phyloP scores from a whole-genome alignment of 2,329 filamentous ascomycete genomes.

The Neurospora sp. region DNA sequence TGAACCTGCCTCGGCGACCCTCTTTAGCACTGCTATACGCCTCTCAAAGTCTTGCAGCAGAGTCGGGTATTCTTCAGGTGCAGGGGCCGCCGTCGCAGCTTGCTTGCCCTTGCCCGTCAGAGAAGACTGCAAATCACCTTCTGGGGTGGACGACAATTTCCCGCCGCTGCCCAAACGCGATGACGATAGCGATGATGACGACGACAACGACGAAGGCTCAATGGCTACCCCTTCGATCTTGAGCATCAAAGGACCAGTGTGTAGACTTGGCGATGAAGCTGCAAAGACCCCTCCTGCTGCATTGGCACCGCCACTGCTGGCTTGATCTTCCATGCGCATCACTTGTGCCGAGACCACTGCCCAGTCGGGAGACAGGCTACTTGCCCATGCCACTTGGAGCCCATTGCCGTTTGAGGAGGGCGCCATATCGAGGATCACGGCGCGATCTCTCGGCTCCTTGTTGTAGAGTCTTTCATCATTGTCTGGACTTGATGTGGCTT shows the following conservation, averaged over 20 bases:
- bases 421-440: conserved; percentile 47
- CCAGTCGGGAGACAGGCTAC: conserved; percentile 68
- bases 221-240: conserved; percentile 45
- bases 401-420: conserved; percentile 28
- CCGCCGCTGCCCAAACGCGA: not conserved
- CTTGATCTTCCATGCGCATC: conserved; percentile 28
- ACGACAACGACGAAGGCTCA: conserved; percentile 11
- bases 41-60: conserved; percentile 49
- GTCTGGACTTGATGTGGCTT: conserved; percentile 21
- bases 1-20: conserved; percentile 43
- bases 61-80: conserved; percentile 37
- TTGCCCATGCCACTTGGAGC: conserved; percentile 55
- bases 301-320: conserved; percentile 14
- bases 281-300: conserved; percentile 14
- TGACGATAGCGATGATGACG: not conserved
- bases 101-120: conserved; percentile 21
- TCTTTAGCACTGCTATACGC: conserved; percentile 45
- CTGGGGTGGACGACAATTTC: conserved; percentile 13
- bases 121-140: conserved; percentile 18
- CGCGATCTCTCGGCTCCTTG: conserved; percentile 27
- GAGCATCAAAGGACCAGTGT: conserved; percentile 45
- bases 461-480: conserved; percentile 9
- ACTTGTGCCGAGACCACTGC: conserved; percentile 41
- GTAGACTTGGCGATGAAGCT: conserved; percentile 19
- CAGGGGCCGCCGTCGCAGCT: conserved; percentile 21